phyloP scores from a whole-genome alignment of 2,329 filamentous ascomycete species.

The Sarocladium oryzae region DNA sequence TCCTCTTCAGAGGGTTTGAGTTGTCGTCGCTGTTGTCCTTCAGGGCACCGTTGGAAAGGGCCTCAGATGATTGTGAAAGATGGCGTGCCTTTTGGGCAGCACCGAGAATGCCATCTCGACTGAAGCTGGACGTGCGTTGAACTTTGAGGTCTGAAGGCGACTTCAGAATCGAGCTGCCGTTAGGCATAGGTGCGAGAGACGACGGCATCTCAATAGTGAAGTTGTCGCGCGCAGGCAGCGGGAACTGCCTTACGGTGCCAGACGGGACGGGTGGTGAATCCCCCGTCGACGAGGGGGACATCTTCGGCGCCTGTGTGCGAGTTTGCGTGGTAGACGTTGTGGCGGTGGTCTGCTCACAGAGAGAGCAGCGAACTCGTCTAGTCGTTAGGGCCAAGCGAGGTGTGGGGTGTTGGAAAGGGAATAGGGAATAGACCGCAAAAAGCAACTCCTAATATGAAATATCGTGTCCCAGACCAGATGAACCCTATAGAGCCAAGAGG shows the following conservation, averaged over 20 bases:
- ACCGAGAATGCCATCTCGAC: slow-evolving; percentile 47
- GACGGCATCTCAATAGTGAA: slow-evolving; percentile 44
- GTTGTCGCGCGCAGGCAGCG: slow-evolving; percentile 38
- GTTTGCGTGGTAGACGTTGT: slow-evolving; percentile 2
- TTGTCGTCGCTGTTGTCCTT: slow-evolving; percentile 44
- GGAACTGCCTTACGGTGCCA: slow-evolving; percentile 34
- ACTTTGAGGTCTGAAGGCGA: slow-evolving; percentile 44
- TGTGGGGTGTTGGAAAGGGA: neutral
- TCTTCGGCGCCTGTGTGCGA: slow-evolving; percentile 17
- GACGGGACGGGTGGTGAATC: slow-evolving; percentile 42
- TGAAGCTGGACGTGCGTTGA: slow-evolving; percentile 34
- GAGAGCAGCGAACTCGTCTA: slow-evolving; percentile 2
- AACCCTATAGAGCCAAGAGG: neutral
- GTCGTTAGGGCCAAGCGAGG: neutral
- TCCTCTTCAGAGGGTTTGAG: slow-evolving; percentile 53
- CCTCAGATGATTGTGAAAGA: slow-evolving; percentile 48
- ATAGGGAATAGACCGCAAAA: neutral
- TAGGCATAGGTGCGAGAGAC: slow-evolving; percentile 34
- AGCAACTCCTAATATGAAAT: neutral
- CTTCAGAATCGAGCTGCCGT: slow-evolving; percentile 38
- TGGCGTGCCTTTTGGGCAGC: slow-evolving; percentile 49
- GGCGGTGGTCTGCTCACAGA: slow-evolving; percentile 5
- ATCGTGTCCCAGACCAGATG: neutral
- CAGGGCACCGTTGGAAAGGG: slow-evolving; percentile 37
- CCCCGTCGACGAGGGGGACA: slow-evolving; percentile 48